Percentiles rank a stretch among this genome's conserved stretches.
These are phyloP conservation scores for Domatiomyces catenatus DNA, from an alignment of 2,329 filamentous ascomycete species.

Conservation along the genomic window DNA sequence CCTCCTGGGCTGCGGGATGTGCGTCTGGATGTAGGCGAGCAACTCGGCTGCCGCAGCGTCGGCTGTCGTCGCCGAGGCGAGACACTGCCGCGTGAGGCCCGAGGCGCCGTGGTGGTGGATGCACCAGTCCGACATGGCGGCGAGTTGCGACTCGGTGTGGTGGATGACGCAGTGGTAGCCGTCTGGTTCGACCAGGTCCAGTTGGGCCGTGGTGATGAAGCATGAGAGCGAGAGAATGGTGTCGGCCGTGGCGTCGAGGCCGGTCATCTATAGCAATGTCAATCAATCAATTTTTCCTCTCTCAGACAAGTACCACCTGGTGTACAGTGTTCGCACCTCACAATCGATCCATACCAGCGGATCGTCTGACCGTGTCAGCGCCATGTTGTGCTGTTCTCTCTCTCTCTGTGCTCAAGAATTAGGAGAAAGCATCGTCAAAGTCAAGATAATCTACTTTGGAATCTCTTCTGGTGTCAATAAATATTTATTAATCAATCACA, in stretches of 20 bases:
- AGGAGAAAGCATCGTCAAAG: background rate
- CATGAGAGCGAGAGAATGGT: slow-evolving; percentile 85
- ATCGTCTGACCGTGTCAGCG: slow-evolving; percentile 38
- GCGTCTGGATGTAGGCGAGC: slow-evolving; percentile 59
- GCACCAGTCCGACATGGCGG: slow-evolving; percentile 82
- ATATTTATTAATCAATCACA: background rate
- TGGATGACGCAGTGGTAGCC: slow-evolving; percentile 74
- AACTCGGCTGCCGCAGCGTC: slow-evolving; percentile 55
- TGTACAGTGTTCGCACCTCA: slow-evolving; percentile 41
- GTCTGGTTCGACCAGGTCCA: slow-evolving; percentile 57
- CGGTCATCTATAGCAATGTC: slow-evolving; percentile 61
- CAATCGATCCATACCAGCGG: slow-evolving; percentile 80
- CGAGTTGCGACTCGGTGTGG: slow-evolving; percentile 53
- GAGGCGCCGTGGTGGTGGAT: slow-evolving; percentile 59
- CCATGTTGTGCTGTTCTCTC: slow-evolving; percentile 20
- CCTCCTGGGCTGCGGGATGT: slow-evolving; percentile 49
- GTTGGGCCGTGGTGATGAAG: slow-evolving; percentile 68
- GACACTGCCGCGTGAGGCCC: slow-evolving; percentile 65
- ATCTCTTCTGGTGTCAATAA: background rate
- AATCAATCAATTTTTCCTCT: background rate
- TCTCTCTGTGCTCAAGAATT: background rate
- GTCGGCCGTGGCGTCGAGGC: slow-evolving; percentile 61
- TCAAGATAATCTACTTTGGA: too few species aligned
- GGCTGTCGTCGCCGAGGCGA: slow-evolving; percentile 57
- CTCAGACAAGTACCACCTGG: too few species aligned